These are phyloP conservation scores for Biscutella laevigata DNA, from an alignment of 441 rosid species.

Conservation along the genomic window DNA sequence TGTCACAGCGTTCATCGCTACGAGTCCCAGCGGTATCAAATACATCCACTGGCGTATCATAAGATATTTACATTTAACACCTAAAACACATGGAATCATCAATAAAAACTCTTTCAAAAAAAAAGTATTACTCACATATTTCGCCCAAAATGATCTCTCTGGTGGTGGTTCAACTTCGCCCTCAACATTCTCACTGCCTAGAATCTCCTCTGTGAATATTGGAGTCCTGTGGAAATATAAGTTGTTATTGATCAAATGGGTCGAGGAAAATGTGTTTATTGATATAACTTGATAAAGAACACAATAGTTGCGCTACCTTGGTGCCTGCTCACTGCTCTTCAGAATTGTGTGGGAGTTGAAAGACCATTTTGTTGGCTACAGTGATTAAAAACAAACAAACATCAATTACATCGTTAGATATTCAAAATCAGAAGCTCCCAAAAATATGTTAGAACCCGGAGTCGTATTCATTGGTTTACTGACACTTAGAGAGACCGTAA, in stretches of 20 bases:
- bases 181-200: constrained; percentile 54
- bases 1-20: constrained; percentile 78
- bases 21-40: constrained; percentile 76
- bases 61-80: not conserved
- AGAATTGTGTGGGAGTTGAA: constrained; percentile 70
- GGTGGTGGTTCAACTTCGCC: constrained; percentile 60
- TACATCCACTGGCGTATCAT: constrained; percentile 80
- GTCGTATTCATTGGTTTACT: not conserved
- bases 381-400: not conserved
- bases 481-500: not conserved
- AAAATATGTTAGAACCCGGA: not conserved
- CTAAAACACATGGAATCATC: not conserved
- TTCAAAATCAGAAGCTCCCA: not conserved
- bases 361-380: constrained; percentile 82
- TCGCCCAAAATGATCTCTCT: constrained; percentile 89
- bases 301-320: constrained; percentile 43
- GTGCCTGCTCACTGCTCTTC: constrained; percentile 77
- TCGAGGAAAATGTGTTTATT: not conserved
- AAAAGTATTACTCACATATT: constrained; percentile 61
- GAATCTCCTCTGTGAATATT: constrained; percentile 55
- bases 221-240: constrained; percentile 46
- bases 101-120: not conserved
- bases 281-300: not conserved
- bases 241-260: not conserved
- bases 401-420: constrained; percentile 1